These are phyloP conservation scores for Suillus tomentosus DNA, from an alignment of 768 basidiomycete species.

Conservation along the genomic window DNA sequence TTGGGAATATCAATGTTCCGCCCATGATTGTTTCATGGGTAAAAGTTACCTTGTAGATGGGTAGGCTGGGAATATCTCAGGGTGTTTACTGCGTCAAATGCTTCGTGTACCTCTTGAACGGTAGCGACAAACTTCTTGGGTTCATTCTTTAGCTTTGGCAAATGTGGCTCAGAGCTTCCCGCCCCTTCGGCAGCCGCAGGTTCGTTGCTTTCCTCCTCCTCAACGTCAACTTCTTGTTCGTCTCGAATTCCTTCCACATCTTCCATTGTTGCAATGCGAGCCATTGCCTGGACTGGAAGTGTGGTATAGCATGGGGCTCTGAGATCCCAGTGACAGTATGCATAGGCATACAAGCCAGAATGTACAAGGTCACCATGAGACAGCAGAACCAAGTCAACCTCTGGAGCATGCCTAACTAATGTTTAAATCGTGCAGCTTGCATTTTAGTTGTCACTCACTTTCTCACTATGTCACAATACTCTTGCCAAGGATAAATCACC, in stretches of 20 bases:
- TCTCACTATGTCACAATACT: slow-evolving; percentile 66
- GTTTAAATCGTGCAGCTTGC: slow-evolving; percentile 5
- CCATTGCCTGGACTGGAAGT: slow-evolving; percentile 95
- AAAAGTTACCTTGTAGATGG: slow-evolving; percentile 78
- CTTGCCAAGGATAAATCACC: slow-evolving; percentile 52
- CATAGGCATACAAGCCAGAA: slow-evolving; percentile 91
- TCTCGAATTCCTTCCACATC: slow-evolving; percentile 82
- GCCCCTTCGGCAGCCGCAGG: slow-evolving; percentile 28
- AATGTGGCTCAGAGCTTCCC: slow-evolving; percentile 14
- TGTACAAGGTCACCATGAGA: slow-evolving; percentile 93
- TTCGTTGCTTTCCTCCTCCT: slow-evolving; percentile 27
- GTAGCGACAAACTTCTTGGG: slow-evolving; percentile 71
- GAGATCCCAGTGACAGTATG: slow-evolving; percentile 83
- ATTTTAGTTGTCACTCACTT: slow-evolving; percentile 51
- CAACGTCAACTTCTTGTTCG: slow-evolving; percentile 60
- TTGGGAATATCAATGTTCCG: slow-evolving; percentile 1
- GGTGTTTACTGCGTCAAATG: slow-evolving; percentile 90
- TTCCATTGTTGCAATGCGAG: slow-evolving; percentile 85
- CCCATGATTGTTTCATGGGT: slow-evolving; percentile 7
- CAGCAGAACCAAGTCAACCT: slow-evolving; percentile 87
- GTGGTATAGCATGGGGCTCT: slow-evolving; percentile 93
- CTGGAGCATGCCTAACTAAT: slow-evolving; percentile 64
- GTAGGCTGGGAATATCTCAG: slow-evolving; percentile 95
- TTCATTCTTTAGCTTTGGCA: slow-evolving; percentile 22
- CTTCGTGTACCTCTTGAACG: slow-evolving; percentile 83